phyloP scores from a whole-genome alignment of 768 basidiomycete species.

The Sarcomyxa edulis region DNA sequence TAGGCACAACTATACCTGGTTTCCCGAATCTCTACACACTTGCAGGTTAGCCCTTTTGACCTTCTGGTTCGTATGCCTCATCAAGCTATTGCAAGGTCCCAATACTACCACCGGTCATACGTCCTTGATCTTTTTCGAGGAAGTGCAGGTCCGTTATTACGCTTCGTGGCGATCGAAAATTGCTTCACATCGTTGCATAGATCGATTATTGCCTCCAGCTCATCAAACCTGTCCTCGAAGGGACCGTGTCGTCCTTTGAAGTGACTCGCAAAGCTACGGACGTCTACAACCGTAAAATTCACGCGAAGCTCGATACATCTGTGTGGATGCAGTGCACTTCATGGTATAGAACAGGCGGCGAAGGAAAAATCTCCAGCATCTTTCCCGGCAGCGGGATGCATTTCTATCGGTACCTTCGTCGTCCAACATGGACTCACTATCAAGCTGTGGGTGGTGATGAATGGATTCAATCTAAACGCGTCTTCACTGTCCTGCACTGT shows the following conservation, averaged over 20 bases:
- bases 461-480: too few species aligned
- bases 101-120: constrained; percentile 40
- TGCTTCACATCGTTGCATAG: constrained; percentile 16
- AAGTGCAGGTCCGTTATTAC: constrained; percentile 32
- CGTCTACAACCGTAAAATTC: constrained; percentile 34
- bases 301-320: constrained; percentile 23
- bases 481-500: too few species aligned
- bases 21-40: constrained; percentile 43
- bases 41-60: constrained; percentile 20
- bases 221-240: constrained; percentile 33
- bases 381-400: constrained; percentile 26
- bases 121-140: constrained; percentile 37
- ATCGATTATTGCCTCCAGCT: constrained; percentile 35
- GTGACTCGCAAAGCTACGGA: constrained; percentile 30
- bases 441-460: constrained; percentile 17
- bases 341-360: constrained; percentile 26
- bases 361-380: constrained; percentile 20
- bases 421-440: constrained; percentile 27
- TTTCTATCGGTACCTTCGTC: constrained; percentile 30
- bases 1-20: constrained; percentile 35
- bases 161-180: neutral
- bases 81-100: constrained; percentile 22
- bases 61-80: neutral
- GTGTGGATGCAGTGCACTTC: constrained; percentile 30
- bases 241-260: constrained; percentile 26